Evolutionary conservation across 1,139 yeast species (phyloP), one percentile per base, ranked within the genome.

Genomic region (Taphrina sp.): DNA sequence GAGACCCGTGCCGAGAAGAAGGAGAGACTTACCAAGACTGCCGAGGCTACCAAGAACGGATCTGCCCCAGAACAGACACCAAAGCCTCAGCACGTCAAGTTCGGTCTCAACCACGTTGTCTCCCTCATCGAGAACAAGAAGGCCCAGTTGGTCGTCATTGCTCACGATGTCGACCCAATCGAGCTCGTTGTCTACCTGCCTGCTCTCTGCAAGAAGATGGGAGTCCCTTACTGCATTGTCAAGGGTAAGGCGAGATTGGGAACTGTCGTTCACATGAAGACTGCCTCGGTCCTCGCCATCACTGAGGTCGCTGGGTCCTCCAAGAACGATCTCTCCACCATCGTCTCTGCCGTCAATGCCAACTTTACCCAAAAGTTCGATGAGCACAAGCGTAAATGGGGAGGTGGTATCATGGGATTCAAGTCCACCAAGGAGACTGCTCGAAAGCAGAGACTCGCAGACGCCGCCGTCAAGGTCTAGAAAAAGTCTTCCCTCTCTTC

Each of bases 221-320:
- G 97, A 78, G 89, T 92, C 67, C 97, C 97, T 74, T 90, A 89
- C 80, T 96, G 96, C 67, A 85, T 90, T 73, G 88, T 90, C 71
- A 90, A 90, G 83, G 96, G 96, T 76, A 90, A 89, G 85, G 96
- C 96, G 66, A 88, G 96, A 83, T 84, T 90, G 72, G 96, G 96
- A 69, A 86, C 96, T 70, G 82, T 90, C 70, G 96, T 89, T 64
- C 95, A 89, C 87, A 81, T 88, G 80, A 90, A 90, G 85, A 89
- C 92, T 70, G 83, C 96, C 67, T 83, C 97, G 63, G 96, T 88
- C 67, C 96, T 95, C 70, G 97, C 97, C 71, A 77, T 90, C 75
- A 88, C 95, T 66, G 97, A 90, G 73, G 96, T 90, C 69, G 79
- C 77, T 71, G 76, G 94, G 65, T 96, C 87, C 74, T 97, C 92